phyloP scores from a whole-genome alignment of 2,329 filamentous ascomycete species.

The Lachnellula hyalina region DNA sequence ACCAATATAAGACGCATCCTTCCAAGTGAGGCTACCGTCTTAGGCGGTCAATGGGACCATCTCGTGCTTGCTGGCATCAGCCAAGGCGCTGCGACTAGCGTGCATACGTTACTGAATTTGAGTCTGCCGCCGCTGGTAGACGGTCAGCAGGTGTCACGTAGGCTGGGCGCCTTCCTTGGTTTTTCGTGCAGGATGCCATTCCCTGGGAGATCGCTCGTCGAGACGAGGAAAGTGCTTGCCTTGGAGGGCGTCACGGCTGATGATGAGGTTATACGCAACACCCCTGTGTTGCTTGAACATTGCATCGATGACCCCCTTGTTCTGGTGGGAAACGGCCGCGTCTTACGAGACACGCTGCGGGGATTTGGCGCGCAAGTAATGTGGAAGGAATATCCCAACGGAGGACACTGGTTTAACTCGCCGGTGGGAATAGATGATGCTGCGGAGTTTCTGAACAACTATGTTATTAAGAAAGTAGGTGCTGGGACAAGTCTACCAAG shows the following conservation, averaged over 20 bases:
- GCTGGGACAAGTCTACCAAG: no score
- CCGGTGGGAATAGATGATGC: neutral
- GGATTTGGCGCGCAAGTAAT: neutral
- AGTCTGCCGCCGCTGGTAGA: neutral
- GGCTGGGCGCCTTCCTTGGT: neutral
- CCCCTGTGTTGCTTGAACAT: neutral
- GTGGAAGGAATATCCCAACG: neutral
- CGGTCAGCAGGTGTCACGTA: neutral
- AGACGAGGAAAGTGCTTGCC: neutral
- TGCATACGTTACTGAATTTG: neutral
- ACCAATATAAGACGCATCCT: neutral
- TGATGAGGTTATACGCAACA: neutral
- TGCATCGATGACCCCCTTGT: neutral
- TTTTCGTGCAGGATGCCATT: neutral
- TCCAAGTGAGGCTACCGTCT: neutral
- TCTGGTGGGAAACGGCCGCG: neutral
- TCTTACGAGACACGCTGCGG: neutral
- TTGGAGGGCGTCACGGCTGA: neutral
- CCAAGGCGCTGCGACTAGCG: constrained; percentile 31
- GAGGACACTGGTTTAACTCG: neutral
- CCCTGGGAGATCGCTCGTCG: neutral
- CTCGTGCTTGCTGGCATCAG: constrained; percentile 42
- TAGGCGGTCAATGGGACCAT: constrained; percentile 28
- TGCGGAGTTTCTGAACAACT: neutral
- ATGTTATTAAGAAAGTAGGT: no score